Conservation (phyloP, 2,329 filamentous ascomycete species). For the Fusarium camptoceras region DNA sequence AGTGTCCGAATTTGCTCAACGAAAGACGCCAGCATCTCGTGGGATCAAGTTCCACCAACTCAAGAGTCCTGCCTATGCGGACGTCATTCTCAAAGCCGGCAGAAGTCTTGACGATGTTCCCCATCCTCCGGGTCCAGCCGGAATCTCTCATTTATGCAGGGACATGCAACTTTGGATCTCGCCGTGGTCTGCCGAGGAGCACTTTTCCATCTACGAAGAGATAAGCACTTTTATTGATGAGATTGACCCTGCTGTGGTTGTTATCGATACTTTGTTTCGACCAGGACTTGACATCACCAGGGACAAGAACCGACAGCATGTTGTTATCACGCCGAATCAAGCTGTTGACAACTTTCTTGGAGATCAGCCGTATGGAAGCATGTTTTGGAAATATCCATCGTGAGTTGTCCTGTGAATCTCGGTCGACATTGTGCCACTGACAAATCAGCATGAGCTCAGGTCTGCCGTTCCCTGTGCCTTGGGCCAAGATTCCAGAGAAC, state of each 20-base stretch:
- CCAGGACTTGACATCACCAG: slow-evolving; percentile 7
- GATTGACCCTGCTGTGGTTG: neutral
- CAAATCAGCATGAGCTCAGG: slow-evolving; percentile 47
- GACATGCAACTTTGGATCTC: slow-evolving; percentile 27
- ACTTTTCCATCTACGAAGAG: neutral
- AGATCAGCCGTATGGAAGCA: slow-evolving; percentile 24
- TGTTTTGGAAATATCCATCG: slow-evolving; percentile 43
- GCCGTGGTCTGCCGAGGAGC: slow-evolving; percentile 6
- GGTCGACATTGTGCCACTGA: neutral
- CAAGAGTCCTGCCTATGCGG: neutral
- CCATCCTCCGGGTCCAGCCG: neutral
- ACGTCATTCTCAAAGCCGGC: neutral
- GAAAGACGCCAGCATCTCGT: neutral
- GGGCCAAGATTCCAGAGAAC: slow-evolving; percentile 47
- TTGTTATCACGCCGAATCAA: slow-evolving; percentile 7
- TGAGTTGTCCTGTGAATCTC: neutral
- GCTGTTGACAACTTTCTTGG: slow-evolving; percentile 31
- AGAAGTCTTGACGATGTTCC: slow-evolving; percentile 11
- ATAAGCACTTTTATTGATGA: neutral
- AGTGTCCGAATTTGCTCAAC: neutral
- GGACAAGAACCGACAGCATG: slow-evolving; percentile 11
- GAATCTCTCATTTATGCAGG: neutral
- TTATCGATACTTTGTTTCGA: slow-evolving; percentile 6
- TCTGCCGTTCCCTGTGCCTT: slow-evolving; percentile 59
- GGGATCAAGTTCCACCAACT: neutral